Evolutionary conservation across 208 protist species (phyloP).

Genomic region (Balamuthia mandrillaris): DNA sequence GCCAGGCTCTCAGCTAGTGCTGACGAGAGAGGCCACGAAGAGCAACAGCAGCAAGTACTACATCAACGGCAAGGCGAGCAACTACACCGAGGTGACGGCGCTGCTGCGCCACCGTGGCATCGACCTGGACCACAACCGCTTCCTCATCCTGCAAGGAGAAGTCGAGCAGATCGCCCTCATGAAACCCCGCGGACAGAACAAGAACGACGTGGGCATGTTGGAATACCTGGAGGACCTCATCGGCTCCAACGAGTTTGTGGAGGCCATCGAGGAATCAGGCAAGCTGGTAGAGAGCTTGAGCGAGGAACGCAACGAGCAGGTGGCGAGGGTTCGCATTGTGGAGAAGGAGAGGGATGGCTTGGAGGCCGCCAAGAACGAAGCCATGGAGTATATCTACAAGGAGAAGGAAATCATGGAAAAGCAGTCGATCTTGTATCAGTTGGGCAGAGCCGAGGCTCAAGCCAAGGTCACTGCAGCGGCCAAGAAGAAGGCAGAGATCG

Average conservation of each 20-base stretch:
- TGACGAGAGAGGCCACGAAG: conserved; percentile 85
- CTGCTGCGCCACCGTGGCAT: conserved; percentile 92
- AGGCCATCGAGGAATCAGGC: conserved; percentile 82
- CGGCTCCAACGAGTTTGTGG: conserved; percentile 84
- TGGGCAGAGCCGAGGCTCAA: conserved; percentile 43
- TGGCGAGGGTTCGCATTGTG: conserved; percentile 84
- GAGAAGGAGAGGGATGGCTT: conserved; percentile 87
- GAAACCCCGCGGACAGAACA: conserved; percentile 95
- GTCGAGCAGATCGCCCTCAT: conserved; percentile 99
- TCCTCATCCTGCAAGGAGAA: conserved; percentile 99
- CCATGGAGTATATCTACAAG: conserved; percentile 87
- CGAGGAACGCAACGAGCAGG: conserved; percentile 83
- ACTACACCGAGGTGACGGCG: conserved; percentile 69
- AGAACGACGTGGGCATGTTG: conserved; percentile 96
- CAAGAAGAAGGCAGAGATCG: conserved; percentile 63
- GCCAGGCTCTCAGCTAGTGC: conserved; percentile 81
- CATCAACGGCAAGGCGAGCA: conserved; percentile 71
- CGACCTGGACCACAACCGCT: conserved; percentile 99
- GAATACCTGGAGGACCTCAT: conserved; percentile 99
- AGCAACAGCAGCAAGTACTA: conserved; percentile 92
- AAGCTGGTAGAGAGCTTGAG: conserved; percentile 85
- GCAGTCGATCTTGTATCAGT: conserved; percentile 85
- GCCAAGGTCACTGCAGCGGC: neutral
- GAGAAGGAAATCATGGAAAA: conserved; percentile 87
- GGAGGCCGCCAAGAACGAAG: conserved; percentile 84